phyloP scores from a whole-genome alignment of 2,329 filamentous ascomycete genomes.

The Aspergillus piperis region DNA sequence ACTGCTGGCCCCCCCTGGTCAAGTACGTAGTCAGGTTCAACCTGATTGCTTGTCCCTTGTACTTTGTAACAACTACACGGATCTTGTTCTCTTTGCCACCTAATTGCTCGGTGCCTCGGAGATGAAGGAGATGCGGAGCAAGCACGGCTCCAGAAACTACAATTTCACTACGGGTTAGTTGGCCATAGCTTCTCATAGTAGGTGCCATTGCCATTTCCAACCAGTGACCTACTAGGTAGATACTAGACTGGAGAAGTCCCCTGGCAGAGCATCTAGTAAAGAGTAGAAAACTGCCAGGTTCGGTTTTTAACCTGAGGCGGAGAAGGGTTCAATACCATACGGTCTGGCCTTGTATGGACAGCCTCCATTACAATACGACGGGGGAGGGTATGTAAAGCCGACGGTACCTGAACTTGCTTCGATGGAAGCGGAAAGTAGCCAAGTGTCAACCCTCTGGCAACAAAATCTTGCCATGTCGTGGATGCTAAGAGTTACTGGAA shows the following conservation, averaged over 20 bases:
- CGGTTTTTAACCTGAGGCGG: not conserved
- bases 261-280: too few species aligned
- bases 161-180: not conserved
- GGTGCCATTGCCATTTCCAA: not conserved
- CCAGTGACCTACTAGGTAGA: not conserved
- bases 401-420: not conserved
- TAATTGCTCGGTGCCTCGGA: not conserved
- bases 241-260: too few species aligned
- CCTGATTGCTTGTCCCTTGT: not conserved
- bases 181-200: not conserved
- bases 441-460: slow-evolving; percentile 15
- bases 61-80: not conserved
- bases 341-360: not conserved
- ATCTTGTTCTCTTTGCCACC: not conserved
- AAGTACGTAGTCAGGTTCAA: too few species aligned
- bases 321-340: not conserved
- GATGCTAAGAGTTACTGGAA: not conserved
- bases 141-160: not conserved
- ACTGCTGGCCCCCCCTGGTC: not conserved
- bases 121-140: not conserved
- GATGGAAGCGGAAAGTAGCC: slow-evolving; percentile 21
- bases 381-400: not conserved
- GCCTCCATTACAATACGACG: slow-evolving; percentile 10
- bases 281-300: too few species aligned
- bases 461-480: not conserved